Base-by-base conservation (phyloP, 2,329 filamentous ascomycete species). In the Corynespora cassiicola region DNA sequence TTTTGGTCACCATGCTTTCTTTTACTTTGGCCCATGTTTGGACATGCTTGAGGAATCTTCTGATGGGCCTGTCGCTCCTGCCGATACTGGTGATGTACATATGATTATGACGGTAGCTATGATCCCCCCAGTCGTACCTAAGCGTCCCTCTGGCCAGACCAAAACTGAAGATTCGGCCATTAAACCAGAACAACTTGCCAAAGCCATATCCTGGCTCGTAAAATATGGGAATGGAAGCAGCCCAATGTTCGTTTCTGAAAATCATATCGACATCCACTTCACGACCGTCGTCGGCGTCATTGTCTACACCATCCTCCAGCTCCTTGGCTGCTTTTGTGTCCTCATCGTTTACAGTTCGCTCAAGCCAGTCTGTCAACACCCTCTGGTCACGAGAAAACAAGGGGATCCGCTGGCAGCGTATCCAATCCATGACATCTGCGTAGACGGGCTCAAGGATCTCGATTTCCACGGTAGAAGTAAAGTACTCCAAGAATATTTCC, bases 171-270 rank as follows among this genome's bases (percentile, higher is more conserved):
- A 56, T 43, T 1, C 66, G 61, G 3, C 74, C 69, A 2, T 69
- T 58, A 39, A 72, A 65, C 45, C 63, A 72, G 49, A 79, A 74
- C n/a, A n/a, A n/a, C 23, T 51, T 59, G 42, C 77, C 68, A 18
- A 55, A 56, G 1, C 75, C 75, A 33, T 72, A 73, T 40, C 75
- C 73, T 1, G 76, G 76, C 40, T 77, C 74, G 39, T 75, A 79
- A 3, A 66, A 63, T 1, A 74, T 74, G 2, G 76, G 76, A 3
- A 72, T 66, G 5, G 70, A 70, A 21, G 73, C 71, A 8, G 68
- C 66, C 71, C 73, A 77, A 42, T 73, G 74, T 41, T 71, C 72
- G 50, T 73, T 77, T 46, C 78, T 74, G 55, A 79, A 75, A 30
- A 76, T 66, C 3, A 69, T 71, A 8, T 65, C 55, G 12, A 70